Evolutionary conservation across 1,284 basidiomycete species (phyloP), one percentile per base, ranked within the genome.

Genomic region (Inonotus obliquus): DNA sequence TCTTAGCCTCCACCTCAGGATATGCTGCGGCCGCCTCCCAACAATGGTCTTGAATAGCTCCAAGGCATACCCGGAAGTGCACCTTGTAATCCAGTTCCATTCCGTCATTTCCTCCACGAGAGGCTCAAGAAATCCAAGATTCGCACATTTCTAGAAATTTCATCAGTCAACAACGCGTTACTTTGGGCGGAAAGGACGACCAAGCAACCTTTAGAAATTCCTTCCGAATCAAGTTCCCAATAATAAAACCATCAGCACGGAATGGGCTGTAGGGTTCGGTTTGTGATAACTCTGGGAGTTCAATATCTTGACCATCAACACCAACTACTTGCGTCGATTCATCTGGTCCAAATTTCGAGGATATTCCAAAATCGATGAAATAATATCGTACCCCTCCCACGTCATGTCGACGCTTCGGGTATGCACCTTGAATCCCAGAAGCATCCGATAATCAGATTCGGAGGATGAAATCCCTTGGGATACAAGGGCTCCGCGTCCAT

Each of bases 351-450:
- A 68, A 69, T 1, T 41, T 52, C 1, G 53, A 32, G 0, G 71
- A 69, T 0, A 73, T 61, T 0, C 69, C 70, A 35, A 72, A 73
- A 57, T 73, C 71, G 47, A 70, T 71, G 57, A 71, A 69, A 60
- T 65, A 71, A 63, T 73, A 74, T 21, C 60, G 61, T 1, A 71
- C 65, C 0, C 57, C 48, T 14, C 59, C 49, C 1, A 47, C 32
- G 23, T 65, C 64, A 0, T 55, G 52, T 17, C 66, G 49, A 0
- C 65, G 61, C 0, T 60, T 54, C 1, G 44, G 29, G 27, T 25
- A 14, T 5, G 57, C 57, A 23, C 35, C 17, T 4, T 17, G 27
- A 19, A 47, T 10, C 6, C 35, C 57, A 23, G 47, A 49, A 25
- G 37, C 41, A 41, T 49, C 49, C 7, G 29, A 17, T 32, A n/a